Percentiles rank a stretch among this genome's conserved stretches.
These are phyloP conservation scores for Glaciozyma antarctica DNA, from an alignment of 768 basidiomycete species.

Conservation along the genomic window DNA sequence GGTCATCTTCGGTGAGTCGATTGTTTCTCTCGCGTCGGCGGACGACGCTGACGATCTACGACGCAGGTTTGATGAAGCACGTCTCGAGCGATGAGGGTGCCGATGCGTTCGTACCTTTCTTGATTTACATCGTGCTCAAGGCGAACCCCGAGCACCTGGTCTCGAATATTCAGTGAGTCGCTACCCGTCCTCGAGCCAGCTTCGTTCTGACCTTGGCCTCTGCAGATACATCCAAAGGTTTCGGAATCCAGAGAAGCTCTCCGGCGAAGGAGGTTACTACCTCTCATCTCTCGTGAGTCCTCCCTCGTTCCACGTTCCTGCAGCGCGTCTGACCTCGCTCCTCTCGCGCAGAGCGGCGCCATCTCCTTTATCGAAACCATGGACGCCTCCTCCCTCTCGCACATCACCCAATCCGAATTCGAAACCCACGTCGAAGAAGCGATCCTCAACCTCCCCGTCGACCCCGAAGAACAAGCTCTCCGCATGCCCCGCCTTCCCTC, in stretches of 20 bases:
- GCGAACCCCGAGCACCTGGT: conserved; percentile 89
- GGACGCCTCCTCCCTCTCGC: conserved; percentile 90
- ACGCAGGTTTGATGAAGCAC: conserved; percentile 79
- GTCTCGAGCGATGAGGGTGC: conserved; percentile 72
- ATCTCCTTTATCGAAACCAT: conserved; percentile 97
- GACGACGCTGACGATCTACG: neutral
- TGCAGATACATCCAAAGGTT: conserved; percentile 89
- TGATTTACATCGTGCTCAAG: conserved; percentile 86
- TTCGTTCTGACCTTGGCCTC: neutral
- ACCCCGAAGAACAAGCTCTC: neutral
- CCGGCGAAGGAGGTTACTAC: conserved; percentile 95
- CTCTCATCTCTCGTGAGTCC: conserved; percentile 78
- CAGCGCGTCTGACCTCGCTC: neutral
- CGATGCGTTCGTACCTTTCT: conserved; percentile 85
- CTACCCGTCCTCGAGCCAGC: neutral
- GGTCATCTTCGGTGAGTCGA: conserved; percentile 66
- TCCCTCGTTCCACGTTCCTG: neutral
- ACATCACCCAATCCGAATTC: conserved; percentile 87
- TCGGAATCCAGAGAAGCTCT: conserved; percentile 74
- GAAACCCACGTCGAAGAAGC: conserved; percentile 50
- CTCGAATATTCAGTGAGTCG: conserved; percentile 77
- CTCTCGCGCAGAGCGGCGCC: conserved; percentile 65
- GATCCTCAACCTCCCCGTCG: conserved; percentile 18
- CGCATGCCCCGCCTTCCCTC: neutral
- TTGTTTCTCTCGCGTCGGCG: no score